Evolutionary conservation across 2,329 filamentous ascomycete species (phyloP).

Genomic region (Talaromyces pinophilus): DNA sequence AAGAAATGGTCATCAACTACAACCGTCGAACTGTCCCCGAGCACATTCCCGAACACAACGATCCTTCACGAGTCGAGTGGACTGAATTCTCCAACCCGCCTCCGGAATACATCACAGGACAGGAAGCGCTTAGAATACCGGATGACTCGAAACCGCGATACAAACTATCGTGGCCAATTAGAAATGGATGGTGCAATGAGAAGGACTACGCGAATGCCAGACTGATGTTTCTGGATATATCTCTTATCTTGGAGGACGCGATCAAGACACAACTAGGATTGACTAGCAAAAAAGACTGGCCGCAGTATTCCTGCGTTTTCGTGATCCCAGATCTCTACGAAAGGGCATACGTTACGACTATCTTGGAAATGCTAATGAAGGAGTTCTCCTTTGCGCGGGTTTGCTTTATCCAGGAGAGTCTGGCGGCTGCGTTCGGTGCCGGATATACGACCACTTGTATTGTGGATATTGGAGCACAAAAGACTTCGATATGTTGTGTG

Average conservation of each 20-base stretch:
- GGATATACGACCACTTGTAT: constrained; percentile 93
- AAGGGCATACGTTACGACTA: constrained; percentile 82
- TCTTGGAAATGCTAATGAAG: constrained; percentile 80
- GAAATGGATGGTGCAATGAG: constrained; percentile 85
- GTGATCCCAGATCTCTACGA: constrained; percentile 97
- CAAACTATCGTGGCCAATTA: constrained; percentile 89
- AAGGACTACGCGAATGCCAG: constrained; percentile 79
- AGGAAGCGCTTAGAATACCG: constrained; percentile 79
- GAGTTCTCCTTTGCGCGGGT: constrained; percentile 88
- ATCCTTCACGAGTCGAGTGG: constrained; percentile 92
- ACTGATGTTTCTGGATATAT: constrained; percentile 81
- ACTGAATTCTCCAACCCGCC: constrained; percentile 73
- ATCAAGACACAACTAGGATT: constrained; percentile 82
- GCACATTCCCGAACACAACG: constrained; percentile 89
- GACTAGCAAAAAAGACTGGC: constrained; percentile 75
- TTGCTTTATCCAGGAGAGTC: constrained; percentile 93
- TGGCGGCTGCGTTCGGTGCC: constrained; percentile 91
- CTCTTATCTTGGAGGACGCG: constrained; percentile 80
- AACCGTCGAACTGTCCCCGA: constrained; percentile 83
- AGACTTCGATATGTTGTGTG: constrained; percentile 95
- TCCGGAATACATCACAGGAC: constrained; percentile 78
- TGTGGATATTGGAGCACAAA: constrained; percentile 94
- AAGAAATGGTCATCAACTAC: constrained; percentile 92
- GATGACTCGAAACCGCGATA: constrained; percentile 88
- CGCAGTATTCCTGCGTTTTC: constrained; percentile 93